Conservation (phyloP, 768 basidiomycete species). For the Amyloporia xantha region DNA sequence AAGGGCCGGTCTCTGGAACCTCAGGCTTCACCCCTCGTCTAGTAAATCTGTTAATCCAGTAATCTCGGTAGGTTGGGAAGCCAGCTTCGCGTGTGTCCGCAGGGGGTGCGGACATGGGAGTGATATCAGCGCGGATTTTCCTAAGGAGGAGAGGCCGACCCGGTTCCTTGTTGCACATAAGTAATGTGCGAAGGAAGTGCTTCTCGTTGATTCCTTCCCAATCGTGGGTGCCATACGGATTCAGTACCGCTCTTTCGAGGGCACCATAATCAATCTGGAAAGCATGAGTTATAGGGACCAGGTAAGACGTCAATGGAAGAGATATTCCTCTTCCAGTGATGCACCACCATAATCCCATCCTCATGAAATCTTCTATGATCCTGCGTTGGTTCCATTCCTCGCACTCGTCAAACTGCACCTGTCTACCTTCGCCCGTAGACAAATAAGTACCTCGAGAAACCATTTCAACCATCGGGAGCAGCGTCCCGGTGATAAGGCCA, state of each 20-base stretch:
- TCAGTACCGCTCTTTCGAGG: slow-evolving; percentile 43
- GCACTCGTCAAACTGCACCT: slow-evolving; percentile 35
- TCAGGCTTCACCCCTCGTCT: slow-evolving; percentile 32
- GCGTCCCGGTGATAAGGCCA: slow-evolving; percentile 63
- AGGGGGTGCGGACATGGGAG: slow-evolving; percentile 52
- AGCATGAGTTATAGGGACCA: slow-evolving; percentile 55
- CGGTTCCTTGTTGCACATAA: slow-evolving; percentile 47
- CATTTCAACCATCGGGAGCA: slow-evolving; percentile 43
- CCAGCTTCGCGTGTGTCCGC: slow-evolving; percentile 42
- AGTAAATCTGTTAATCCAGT: slow-evolving; percentile 49
- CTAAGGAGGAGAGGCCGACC: slow-evolving; percentile 54
- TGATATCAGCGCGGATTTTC: slow-evolving; percentile 56
- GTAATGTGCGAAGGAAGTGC: slow-evolving; percentile 43
- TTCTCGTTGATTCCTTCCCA: slow-evolving; percentile 49
- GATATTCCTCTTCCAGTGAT: slow-evolving; percentile 52
- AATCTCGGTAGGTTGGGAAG: slow-evolving; percentile 51
- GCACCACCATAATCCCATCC: slow-evolving; percentile 52
- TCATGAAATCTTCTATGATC: slow-evolving; percentile 62
- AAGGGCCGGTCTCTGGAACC: slow-evolving; percentile 50
- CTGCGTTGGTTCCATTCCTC: slow-evolving; percentile 41
- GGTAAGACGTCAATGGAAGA: slow-evolving; percentile 48
- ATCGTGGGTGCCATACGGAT: slow-evolving; percentile 45
- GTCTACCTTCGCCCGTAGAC: slow-evolving; percentile 25
- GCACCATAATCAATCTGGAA: slow-evolving; percentile 48
- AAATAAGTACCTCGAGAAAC: slow-evolving; percentile 32